phyloP scores from a whole-genome alignment of 2,329 filamentous ascomycete species.

The Colletotrichum australisinense region DNA sequence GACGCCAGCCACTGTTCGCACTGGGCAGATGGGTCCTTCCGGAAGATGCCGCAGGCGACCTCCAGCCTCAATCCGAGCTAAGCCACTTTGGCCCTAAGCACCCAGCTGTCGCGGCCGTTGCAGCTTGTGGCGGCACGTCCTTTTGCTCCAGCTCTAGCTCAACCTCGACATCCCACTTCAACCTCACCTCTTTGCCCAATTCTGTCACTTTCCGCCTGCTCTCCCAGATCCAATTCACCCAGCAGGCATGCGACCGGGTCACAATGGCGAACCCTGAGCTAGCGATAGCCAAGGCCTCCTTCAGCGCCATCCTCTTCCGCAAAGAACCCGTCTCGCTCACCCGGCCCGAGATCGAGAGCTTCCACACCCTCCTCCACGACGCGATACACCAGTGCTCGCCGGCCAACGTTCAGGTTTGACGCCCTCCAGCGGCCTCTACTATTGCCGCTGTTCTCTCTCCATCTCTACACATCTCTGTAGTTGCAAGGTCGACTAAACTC shows the following conservation, averaged over 20 bases:
- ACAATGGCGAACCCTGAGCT: constrained; percentile 76
- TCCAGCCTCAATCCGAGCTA: constrained; percentile 3
- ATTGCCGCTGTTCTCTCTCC: constrained; percentile 37
- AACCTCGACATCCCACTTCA: constrained; percentile 2
- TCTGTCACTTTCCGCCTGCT: neutral
- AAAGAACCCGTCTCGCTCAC: constrained; percentile 77
- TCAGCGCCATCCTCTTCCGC: constrained; percentile 78
- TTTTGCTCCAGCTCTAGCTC: constrained; percentile 3
- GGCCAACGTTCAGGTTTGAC: constrained; percentile 89
- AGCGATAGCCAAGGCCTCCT: constrained; percentile 83
- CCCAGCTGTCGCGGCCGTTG: neutral
- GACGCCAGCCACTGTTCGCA: neutral
- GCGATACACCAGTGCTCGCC: constrained; percentile 79
- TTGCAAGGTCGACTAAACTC: constrained; percentile 47
- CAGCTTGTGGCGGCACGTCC: neutral
- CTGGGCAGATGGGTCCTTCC: constrained; percentile 1
- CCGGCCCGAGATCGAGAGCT: constrained; percentile 76
- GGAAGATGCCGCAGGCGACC: neutral
- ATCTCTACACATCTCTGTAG: neutral
- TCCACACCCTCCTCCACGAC: constrained; percentile 74
- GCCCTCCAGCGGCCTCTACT: constrained; percentile 39
- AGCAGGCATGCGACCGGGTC: constrained; percentile 9
- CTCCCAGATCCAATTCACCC: neutral
- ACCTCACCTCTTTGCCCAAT: neutral
- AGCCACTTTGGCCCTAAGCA: neutral